These are phyloP conservation scores for Aspergillus intermedius DNA, from an alignment of 2,329 filamentous ascomycete genomes.

Conservation along the genomic window DNA sequence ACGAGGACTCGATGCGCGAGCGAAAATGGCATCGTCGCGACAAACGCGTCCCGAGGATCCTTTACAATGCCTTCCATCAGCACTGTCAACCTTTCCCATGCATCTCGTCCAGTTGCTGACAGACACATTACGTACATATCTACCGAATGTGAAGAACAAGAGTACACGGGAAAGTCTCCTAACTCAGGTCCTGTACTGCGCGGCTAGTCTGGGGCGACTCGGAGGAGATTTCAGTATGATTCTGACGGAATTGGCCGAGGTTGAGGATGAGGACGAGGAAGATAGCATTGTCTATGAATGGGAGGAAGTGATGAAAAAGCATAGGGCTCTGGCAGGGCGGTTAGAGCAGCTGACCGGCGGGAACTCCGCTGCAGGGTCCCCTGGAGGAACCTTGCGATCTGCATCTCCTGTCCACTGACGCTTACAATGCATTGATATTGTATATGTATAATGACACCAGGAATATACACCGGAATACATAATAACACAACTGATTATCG, in stretches of 20 bases:
- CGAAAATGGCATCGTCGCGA: constrained; percentile 16
- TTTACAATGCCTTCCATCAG: constrained; percentile 58
- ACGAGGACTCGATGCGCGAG: constrained; percentile 22
- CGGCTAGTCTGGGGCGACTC: constrained; percentile 78
- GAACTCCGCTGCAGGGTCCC: constrained; percentile 6
- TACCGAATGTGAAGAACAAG: constrained; percentile 75
- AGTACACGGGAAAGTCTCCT: constrained; percentile 77
- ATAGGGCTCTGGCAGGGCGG: constrained; percentile 74
- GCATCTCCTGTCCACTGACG: constrained; percentile 10
- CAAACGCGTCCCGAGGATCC: constrained; percentile 22
- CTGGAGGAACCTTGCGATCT: constrained; percentile 12
- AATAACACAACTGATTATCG: too few relatives aligned
- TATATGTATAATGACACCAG: background rate
- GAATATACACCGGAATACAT: background rate
- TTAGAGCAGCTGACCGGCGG: constrained; percentile 35
- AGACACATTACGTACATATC: constrained; percentile 66
- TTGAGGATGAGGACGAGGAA: constrained; percentile 28
- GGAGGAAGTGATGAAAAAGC: constrained; percentile 83
- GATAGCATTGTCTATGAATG: constrained; percentile 56
- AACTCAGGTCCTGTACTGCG: constrained; percentile 89
- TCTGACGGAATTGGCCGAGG: constrained; percentile 55
- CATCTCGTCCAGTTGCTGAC: constrained; percentile 76
- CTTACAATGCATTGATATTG: background rate
- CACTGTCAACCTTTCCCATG: constrained; percentile 75
- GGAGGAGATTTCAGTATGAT: constrained; percentile 92